phyloP scores from a whole-genome alignment of 2,329 filamentous ascomycete genomes.

The Zalaria obscura region DNA sequence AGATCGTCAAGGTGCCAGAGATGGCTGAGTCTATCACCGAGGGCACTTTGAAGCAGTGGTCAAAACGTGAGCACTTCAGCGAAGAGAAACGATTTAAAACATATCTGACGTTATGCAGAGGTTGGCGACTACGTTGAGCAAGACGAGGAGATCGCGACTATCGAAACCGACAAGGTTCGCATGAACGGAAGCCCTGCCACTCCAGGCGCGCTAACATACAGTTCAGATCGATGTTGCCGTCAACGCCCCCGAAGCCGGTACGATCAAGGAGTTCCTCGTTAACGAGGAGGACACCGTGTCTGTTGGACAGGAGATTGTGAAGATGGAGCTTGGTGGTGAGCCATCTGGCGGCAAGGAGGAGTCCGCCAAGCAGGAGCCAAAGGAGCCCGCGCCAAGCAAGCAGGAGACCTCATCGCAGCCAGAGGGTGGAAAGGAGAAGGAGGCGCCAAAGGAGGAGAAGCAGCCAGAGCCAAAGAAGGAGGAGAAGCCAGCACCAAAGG shows the following conservation, averaged over 20 bases:
- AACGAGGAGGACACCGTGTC: conserved; percentile 91
- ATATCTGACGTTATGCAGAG: conserved; percentile 29
- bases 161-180: conserved; percentile 91
- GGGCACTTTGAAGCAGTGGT: conserved; percentile 90
- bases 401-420: conserved; percentile 43
- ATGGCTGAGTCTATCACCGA: conserved; percentile 99
- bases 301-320: conserved; percentile 83
- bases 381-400: conserved; percentile 43
- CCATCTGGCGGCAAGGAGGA: conserved; percentile 40
- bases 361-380: conserved; percentile 39
- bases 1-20: conserved; percentile 80
- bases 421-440: conserved; percentile 33
- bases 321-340: conserved; percentile 64
- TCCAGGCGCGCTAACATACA: neutral
- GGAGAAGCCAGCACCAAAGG: conserved; percentile 14
- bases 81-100: neutral
- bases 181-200: neutral
- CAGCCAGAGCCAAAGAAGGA: conserved; percentile 33
- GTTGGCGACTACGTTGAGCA: conserved; percentile 87
- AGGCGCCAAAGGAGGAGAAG: conserved; percentile 19
- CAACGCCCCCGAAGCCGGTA: conserved; percentile 81
- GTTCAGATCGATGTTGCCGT: conserved; percentile 85
- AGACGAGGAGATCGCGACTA: conserved; percentile 96
- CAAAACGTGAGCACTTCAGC: conserved; percentile 44
- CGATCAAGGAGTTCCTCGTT: conserved; percentile 80